Evolutionary conservation across 495 filamentous ascomycete species (phyloP).

Genomic region (Penicillium atrosanguineum): DNA sequence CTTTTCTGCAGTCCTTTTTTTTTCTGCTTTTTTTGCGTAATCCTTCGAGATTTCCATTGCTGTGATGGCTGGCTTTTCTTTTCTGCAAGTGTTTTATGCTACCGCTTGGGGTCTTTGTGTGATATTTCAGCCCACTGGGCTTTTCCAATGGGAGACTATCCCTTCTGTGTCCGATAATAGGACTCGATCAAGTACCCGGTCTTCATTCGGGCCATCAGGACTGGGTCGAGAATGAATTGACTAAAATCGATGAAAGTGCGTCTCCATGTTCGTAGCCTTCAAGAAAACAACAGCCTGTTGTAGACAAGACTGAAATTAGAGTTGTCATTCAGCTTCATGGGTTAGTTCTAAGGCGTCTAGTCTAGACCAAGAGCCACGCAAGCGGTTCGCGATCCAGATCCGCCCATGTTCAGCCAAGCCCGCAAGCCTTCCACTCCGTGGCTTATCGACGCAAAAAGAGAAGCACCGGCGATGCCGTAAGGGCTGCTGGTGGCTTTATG

Average conservation of each 20-base stretch:
- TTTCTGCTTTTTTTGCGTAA: constrained; percentile 8
- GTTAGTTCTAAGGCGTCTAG: too few relatives aligned
- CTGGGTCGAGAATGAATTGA: not conserved
- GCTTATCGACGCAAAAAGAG: too few relatives aligned
- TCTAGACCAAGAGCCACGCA: too few relatives aligned
- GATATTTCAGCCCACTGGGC: not conserved
- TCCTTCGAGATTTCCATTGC: constrained; percentile 22
- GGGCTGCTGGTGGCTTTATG: too few relatives aligned
- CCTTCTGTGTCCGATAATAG: not conserved
- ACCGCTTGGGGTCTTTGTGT: not conserved
- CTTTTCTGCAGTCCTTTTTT: constrained; percentile 18
- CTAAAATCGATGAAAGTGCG: not conserved
- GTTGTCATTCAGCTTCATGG: too few relatives aligned
- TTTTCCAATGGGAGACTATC: not conserved
- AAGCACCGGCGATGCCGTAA: too few relatives aligned
- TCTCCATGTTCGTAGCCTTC: not conserved
- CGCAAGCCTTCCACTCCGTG: too few relatives aligned
- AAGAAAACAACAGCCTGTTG: not conserved
- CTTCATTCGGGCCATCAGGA: not conserved
- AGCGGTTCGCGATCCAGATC: too few relatives aligned
- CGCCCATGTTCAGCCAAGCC: too few relatives aligned
- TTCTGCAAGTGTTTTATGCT: constrained; percentile 7
- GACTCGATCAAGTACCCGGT: not conserved
- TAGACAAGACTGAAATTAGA: not conserved
- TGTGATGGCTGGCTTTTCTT: constrained; percentile 29